phyloP scores from a whole-genome alignment of 805 yeast genomes.

The Teunomyces panamensis region DNA sequence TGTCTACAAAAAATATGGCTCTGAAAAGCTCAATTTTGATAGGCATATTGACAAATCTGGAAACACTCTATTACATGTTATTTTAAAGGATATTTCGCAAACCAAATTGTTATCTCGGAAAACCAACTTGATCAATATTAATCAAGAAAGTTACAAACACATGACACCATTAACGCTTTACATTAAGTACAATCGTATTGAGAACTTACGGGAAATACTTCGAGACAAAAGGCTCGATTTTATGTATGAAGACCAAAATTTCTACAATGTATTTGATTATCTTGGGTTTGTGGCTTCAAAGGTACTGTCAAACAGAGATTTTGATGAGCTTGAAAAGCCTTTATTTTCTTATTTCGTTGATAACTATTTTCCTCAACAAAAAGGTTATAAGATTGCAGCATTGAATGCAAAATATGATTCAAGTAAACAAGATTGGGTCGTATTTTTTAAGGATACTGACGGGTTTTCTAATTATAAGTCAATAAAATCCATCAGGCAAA shows the following conservation, averaged over 20 bases:
- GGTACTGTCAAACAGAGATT: conserved; percentile 12
- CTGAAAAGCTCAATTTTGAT: conserved; percentile 39
- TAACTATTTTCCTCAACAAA: conserved; percentile 17
- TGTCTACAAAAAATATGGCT: conserved; percentile 43
- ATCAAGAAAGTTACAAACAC: conserved; percentile 55
- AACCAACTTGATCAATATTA: conserved; percentile 43
- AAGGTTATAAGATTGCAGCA: conserved; percentile 19
- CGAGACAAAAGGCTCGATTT: conserved; percentile 45
- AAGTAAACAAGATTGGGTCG: conserved; percentile 29
- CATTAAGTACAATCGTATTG: conserved; percentile 64
- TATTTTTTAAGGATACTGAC: conserved; percentile 18
- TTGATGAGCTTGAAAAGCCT: conserved; percentile 21
- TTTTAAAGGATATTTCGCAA: conserved; percentile 47
- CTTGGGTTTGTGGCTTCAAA: conserved; percentile 33
- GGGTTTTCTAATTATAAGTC: conserved; percentile 14
- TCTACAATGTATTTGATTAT: conserved; percentile 38
- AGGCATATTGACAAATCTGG: conserved; percentile 74
- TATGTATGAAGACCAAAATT: conserved; percentile 30
- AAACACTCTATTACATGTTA: conserved; percentile 72
- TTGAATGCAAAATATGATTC: conserved; percentile 36
- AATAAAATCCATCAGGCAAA: conserved; percentile 19
- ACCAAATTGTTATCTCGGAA: conserved; percentile 20
- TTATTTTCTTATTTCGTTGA: conserved; percentile 20
- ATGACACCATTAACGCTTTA: conserved; percentile 71
- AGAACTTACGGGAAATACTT: conserved; percentile 53